Evolutionary conservation across 306 rosid species (phyloP).

Genomic region (Cucumis sativus): Cucumber_9930_V3 NC_026661.2:2818001-2818500

Average conservation of each 20-base stretch:
- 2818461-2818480: conserved; percentile 61
- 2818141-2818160: conserved; percentile 23
- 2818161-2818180: conserved; percentile 8
- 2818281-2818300: conserved; percentile 30
- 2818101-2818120: neutral
- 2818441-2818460: conserved; percentile 45
- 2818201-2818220: neutral
- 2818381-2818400: conserved; percentile 61
- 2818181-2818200: neutral
- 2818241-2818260: conserved; percentile 20
- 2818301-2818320: conserved; percentile 17
- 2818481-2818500: conserved; percentile 17
- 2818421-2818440: conserved; percentile 44
- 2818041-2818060: neutral
- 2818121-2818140: neutral
- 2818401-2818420: conserved; percentile 48
- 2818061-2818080: neutral
- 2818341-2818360: neutral
- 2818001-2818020: neutral
- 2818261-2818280: conserved; percentile 33
- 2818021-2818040: too few species aligned
- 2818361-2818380: conserved; percentile 60
- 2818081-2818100: neutral
- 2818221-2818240: neutral
- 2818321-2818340: neutral